These are phyloP conservation scores for Eryngium alpinum DNA, from an alignment of 140 eudicot species.

Conservation along the genomic window DNA sequence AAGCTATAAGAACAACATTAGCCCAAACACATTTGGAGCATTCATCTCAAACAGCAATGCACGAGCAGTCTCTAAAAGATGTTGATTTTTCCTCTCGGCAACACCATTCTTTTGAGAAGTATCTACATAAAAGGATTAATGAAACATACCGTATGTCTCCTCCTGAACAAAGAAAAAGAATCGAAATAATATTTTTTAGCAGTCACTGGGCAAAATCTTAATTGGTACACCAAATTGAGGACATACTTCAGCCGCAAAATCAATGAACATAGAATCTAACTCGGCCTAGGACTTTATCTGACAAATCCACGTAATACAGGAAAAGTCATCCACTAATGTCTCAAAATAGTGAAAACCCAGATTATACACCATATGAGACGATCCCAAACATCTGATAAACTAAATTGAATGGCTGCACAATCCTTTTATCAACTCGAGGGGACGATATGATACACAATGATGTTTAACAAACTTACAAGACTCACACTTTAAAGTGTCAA, in stretches of 20 bases:
- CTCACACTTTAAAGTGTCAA: neutral
- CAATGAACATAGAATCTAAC: neutral
- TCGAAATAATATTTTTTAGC: neutral
- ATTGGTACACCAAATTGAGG: neutral
- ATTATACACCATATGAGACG: neutral
- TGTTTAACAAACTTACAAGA: neutral
- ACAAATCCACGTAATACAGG: neutral
- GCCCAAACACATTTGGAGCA: neutral
- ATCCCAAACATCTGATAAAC: neutral
- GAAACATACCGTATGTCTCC: neutral
- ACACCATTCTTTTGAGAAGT: conserved; percentile 1
- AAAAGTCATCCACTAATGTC: neutral
- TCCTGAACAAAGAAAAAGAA: neutral
- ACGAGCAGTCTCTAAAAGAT: neutral
- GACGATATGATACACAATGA: neutral
- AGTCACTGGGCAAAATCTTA: neutral
- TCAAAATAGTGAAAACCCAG: neutral
- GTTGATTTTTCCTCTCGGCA: neutral
- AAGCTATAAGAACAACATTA: neutral
- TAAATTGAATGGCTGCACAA: neutral
- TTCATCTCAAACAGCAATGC: neutral
- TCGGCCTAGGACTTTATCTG: neutral
- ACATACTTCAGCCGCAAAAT: neutral
- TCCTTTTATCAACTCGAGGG: neutral
- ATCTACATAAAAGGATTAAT: neutral